Conservation (phyloP, 2,329 filamentous ascomycete genomes). For the Blastomyces parvus region DNA sequence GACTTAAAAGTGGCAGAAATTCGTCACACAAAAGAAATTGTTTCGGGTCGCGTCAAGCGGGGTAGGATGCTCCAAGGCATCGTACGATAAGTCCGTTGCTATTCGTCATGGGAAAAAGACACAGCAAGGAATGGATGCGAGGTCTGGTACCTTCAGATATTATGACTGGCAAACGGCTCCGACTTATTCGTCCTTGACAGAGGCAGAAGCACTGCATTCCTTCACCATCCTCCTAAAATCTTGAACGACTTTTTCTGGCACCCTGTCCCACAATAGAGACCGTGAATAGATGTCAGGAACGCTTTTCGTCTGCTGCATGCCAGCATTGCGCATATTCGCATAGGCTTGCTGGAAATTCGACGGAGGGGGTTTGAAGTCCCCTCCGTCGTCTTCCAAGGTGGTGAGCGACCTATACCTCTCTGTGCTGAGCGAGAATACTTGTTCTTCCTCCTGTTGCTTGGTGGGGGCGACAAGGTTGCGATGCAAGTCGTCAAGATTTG, state of each 20-base stretch:
- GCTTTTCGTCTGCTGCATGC: conserved; percentile 52
- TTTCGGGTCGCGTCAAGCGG: conserved; percentile 7
- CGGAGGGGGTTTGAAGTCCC: conserved; percentile 31
- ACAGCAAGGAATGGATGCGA: not conserved
- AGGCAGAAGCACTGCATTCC: conserved; percentile 46
- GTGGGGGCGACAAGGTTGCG: conserved; percentile 63
- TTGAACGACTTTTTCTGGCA: conserved; percentile 80
- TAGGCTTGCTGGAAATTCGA: conserved; percentile 53
- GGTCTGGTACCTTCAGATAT: not conserved
- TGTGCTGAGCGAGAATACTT: conserved; percentile 75
- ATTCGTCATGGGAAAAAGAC: not conserved
- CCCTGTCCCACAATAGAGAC: conserved; percentile 87
- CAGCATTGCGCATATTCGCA: conserved; percentile 61
- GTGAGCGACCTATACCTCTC: conserved; percentile 82
- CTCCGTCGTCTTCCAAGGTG: conserved; percentile 49
- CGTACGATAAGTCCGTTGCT: not conserved
- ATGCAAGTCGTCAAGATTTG: conserved; percentile 54
- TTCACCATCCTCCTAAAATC: conserved; percentile 89
- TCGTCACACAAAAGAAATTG: conserved; percentile 17
- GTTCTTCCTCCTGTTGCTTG: conserved; percentile 77
- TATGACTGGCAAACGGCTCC: conserved; percentile 13
- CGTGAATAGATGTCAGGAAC: conserved; percentile 86
- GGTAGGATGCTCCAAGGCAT: conserved; percentile 12
- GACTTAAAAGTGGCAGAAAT: not conserved
- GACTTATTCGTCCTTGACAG: conserved; percentile 26